Percentiles rank a stretch among this genome's conserved stretches.
Evolutionary conservation across 1,139 yeast species (phyloP).

Genomic region (Taphrina communis): DNA sequence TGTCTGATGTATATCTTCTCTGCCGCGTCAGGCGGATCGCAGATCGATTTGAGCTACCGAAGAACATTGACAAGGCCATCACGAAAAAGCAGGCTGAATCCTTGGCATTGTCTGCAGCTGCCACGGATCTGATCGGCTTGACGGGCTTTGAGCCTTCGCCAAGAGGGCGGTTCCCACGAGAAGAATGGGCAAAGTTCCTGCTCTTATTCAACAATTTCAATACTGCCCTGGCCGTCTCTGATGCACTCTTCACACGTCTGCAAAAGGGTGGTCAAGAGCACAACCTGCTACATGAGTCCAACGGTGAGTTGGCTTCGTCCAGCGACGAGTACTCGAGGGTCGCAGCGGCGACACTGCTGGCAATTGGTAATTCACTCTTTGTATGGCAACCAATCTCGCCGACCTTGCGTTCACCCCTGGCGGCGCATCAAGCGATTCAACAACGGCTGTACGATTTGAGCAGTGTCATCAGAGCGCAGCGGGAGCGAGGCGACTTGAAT

Average conservation of each 20-base stretch:
- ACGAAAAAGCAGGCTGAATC: conserved; percentile 17
- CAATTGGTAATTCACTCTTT: conserved; percentile 19
- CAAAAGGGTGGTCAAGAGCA: background rate
- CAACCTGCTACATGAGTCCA: background rate
- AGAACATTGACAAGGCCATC: conserved; percentile 31
- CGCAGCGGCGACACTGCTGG: conserved; percentile 15
- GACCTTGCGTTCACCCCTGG: conserved; percentile 20
- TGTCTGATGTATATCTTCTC: conserved; percentile 25
- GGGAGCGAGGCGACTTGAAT: background rate
- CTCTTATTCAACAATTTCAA: conserved; percentile 19
- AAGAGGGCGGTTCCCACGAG: conserved; percentile 20
- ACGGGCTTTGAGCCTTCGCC: conserved; percentile 33
- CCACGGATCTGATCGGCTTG: conserved; percentile 22
- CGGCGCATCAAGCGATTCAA: conserved; percentile 27
- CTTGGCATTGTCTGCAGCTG: conserved; percentile 17
- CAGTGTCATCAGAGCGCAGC: background rate
- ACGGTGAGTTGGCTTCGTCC: background rate
- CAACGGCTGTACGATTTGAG: conserved; percentile 9
- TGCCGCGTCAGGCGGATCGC: conserved; percentile 17
- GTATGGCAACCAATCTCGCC: conserved; percentile 36
- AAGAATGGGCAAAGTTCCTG: conserved; percentile 28
- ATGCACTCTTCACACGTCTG: conserved; percentile 25
- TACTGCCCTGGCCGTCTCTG: conserved; percentile 26
- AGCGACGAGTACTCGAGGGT: conserved; percentile 15
- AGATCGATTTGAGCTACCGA: conserved; percentile 20